Evolutionary conservation across 805 yeast genomes (phyloP).

Genomic region (Cyberlindnera mrakii): DNA sequence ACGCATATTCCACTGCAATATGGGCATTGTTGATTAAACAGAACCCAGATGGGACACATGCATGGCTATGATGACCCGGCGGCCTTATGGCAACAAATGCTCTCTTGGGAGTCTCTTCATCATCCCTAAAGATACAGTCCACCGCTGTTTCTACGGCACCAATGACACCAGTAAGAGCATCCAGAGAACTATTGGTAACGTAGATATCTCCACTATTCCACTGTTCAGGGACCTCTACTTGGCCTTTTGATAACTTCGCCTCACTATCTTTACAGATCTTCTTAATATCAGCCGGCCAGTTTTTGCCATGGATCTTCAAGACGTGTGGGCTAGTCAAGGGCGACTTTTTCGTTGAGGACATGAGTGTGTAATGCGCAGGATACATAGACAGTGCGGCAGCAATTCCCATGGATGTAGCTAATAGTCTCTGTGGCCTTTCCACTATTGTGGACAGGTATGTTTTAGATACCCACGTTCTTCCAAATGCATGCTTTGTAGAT

Average conservation of each 20-base stretch:
- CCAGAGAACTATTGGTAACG: conserved; percentile 55
- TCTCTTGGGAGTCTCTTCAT: conserved; percentile 29
- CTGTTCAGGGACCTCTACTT: conserved; percentile 69
- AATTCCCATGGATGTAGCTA: conserved; percentile 74
- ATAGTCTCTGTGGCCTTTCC: conserved; percentile 74
- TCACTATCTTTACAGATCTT: conserved; percentile 56
- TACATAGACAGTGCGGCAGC: conserved; percentile 67
- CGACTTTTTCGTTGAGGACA: conserved; percentile 40
- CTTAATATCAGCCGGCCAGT: conserved; percentile 59
- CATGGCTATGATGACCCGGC: conserved; percentile 86
- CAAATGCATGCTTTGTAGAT: conserved; percentile 65
- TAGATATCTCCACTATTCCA: conserved; percentile 87
- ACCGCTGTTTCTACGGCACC: conserved; percentile 72
- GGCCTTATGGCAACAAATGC: conserved; percentile 71
- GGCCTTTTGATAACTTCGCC: conserved; percentile 42
- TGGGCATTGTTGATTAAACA: conserved; percentile 79
- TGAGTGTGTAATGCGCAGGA: conserved; percentile 51
- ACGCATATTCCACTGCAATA: conserved; percentile 74
- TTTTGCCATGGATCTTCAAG: conserved; percentile 60
- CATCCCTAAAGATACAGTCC: conserved; percentile 41
- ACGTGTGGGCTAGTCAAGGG: conserved; percentile 57
- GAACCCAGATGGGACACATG: conserved; percentile 80
- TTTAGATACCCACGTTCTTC: conserved; percentile 72
- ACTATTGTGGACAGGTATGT: conserved; percentile 62
- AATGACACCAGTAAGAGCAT: conserved; percentile 70